These are phyloP conservation scores for Cercophora scortea DNA, from an alignment of 495 filamentous ascomycete genomes.

Conservation along the genomic window DNA sequence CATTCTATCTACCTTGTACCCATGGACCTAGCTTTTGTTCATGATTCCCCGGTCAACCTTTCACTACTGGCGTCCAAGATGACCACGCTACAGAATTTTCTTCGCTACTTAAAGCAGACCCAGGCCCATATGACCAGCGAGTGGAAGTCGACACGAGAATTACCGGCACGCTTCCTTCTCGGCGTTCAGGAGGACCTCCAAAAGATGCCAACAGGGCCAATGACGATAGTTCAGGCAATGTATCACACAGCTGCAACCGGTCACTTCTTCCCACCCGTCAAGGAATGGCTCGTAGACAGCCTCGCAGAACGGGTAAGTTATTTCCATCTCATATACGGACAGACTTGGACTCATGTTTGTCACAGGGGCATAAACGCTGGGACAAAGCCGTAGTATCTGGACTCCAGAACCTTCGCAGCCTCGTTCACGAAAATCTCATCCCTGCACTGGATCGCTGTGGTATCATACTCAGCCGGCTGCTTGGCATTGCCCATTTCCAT, in stretches of 20 bases:
- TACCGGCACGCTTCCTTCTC: conserved; percentile 66
- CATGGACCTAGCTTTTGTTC: conserved; percentile 75
- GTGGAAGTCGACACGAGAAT: conserved; percentile 74
- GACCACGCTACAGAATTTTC: conserved; percentile 75
- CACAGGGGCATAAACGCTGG: conserved; percentile 88
- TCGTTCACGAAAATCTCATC: conserved; percentile 79
- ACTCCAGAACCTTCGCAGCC: conserved; percentile 64
- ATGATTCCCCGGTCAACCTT: conserved; percentile 68
- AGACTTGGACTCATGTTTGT: not conserved
- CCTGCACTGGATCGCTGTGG: conserved; percentile 78
- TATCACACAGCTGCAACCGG: conserved; percentile 86
- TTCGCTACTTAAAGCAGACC: conserved; percentile 73
- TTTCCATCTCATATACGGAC: not conserved
- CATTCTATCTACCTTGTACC: conserved; percentile 54
- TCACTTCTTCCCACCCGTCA: conserved; percentile 63
- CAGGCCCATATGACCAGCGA: conserved; percentile 67
- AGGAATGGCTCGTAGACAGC: conserved; percentile 85
- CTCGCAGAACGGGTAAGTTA: conserved; percentile 68
- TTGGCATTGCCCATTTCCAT: conserved; percentile 79
- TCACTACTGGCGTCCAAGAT: conserved; percentile 79
- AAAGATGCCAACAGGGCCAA: conserved; percentile 24
- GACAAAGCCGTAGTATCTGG: conserved; percentile 75
- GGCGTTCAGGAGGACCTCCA: conserved; percentile 62
- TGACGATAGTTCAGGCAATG: conserved; percentile 61
- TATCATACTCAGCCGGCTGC: conserved; percentile 73